A percentile compares a stretch with the other conserved stretches of the same genome.
Evolutionary conservation across 176 grass and related monocot species (phyloP).

Genomic region (Urochloa ruziziensis): DNA sequence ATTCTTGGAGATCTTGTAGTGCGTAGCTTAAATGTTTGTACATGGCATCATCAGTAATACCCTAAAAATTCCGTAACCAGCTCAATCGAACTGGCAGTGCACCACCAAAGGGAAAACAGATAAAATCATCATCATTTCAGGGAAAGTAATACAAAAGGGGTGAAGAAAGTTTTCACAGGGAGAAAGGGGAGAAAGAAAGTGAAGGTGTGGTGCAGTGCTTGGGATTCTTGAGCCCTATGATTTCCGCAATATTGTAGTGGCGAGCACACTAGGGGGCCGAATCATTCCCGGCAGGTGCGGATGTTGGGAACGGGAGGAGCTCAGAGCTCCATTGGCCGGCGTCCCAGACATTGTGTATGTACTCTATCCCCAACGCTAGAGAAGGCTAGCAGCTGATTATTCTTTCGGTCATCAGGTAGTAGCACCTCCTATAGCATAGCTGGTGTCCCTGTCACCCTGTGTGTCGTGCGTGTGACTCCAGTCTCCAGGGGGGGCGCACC

Average conservation of each 20-base stretch:
- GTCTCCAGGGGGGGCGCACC: background rate
- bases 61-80: background rate
- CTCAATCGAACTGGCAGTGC: too few species aligned
- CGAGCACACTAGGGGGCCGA: conserved; percentile 15
- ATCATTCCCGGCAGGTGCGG: conserved; percentile 41
- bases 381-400: conserved; percentile 8
- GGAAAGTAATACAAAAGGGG: conserved; percentile 35
- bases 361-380: background rate
- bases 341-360: background rate
- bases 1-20: too few species aligned
- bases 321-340: background rate
- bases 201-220: background rate
- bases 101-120: background rate
- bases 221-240: conserved; percentile 34
- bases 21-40: background rate
- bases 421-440: background rate
- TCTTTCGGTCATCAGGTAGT: background rate
- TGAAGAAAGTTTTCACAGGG: background rate
- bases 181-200: background rate
- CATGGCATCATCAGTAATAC: background rate
- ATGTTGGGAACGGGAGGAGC: conserved; percentile 31
- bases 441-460: background rate
- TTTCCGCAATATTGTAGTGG: conserved; percentile 42
- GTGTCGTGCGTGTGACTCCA: background rate
- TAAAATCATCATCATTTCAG: conserved; percentile 4